phyloP scores from a whole-genome alignment of 2,329 filamentous ascomycete species.

The Capronia epimyces region DNA sequence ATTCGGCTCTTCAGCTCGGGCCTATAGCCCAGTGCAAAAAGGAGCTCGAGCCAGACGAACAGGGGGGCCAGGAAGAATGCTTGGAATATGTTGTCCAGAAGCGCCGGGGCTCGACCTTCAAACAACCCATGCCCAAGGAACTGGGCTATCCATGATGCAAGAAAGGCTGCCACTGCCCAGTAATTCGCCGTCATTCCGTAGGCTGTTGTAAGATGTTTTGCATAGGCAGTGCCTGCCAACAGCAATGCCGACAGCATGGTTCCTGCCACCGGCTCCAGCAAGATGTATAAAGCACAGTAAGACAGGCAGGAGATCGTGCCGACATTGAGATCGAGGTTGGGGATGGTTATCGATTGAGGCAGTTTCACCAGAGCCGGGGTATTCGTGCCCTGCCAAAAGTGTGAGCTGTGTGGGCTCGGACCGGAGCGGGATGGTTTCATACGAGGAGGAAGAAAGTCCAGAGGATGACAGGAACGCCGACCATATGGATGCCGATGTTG shows the following conservation, averaged over 20 bases:
- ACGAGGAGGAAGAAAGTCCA: constrained; percentile 57
- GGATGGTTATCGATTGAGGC: constrained; percentile 50
- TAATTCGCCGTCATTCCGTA: constrained; percentile 57
- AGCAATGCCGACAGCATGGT: constrained; percentile 69
- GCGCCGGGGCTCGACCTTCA: constrained; percentile 78
- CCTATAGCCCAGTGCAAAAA: constrained; percentile 87
- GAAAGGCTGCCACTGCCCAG: constrained; percentile 63
- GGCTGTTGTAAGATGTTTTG: constrained; percentile 66
- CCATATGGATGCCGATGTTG: constrained; percentile 60
- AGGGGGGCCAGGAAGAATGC: constrained; percentile 89
- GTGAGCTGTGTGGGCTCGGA: constrained; percentile 5
- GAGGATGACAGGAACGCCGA: constrained; percentile 58
- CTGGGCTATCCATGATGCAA: constrained; percentile 77
- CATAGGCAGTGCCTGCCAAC: constrained; percentile 65
- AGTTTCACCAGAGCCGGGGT: constrained; percentile 48
- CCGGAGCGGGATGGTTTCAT: constrained; percentile 31
- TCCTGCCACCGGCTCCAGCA: constrained; percentile 91
- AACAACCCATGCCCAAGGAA: constrained; percentile 88
- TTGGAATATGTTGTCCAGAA: constrained; percentile 87
- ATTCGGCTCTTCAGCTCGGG: constrained; percentile 78
- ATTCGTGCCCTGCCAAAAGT: constrained; percentile 49
- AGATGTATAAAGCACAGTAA: constrained; percentile 76
- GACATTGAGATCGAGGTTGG: constrained; percentile 55
- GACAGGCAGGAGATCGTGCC: constrained; percentile 54
- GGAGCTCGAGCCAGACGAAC: constrained; percentile 92